A percentile compares a stretch with the other conserved stretches of the same genome.
Conservation (phyloP, 148 eudicot genomes). For the Rhododendron ferrugineum region DNA sequence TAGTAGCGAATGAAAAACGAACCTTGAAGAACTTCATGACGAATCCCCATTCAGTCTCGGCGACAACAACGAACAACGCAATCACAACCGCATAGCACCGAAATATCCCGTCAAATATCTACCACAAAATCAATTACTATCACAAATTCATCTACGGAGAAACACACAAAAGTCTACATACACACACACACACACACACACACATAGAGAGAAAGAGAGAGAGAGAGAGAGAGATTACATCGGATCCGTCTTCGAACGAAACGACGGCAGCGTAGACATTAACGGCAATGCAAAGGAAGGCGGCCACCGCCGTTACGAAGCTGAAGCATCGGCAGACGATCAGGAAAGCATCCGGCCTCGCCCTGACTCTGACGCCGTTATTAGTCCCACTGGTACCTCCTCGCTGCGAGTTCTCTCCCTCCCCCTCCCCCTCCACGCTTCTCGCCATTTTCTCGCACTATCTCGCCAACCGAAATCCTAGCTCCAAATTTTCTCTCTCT, state of each 20-base stretch:
- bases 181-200: neutral
- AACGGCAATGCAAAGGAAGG: slow-evolving; percentile 61
- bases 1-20: neutral
- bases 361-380: slow-evolving; percentile 20
- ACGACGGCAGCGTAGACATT: slow-evolving; percentile 73
- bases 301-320: slow-evolving; percentile 53
- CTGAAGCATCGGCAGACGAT: slow-evolving; percentile 64
- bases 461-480: neutral
- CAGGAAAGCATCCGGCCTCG: slow-evolving; percentile 57
- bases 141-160: neutral
- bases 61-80: slow-evolving; percentile 60
- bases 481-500: neutral
- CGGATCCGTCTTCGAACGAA: slow-evolving; percentile 64
- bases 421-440: slow-evolving; percentile 14
- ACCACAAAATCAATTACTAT: neutral
- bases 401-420: slow-evolving; percentile 19
- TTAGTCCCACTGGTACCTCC: neutral
- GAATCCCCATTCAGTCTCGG: slow-evolving; percentile 90
- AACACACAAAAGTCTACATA: neutral
- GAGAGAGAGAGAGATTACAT: slow-evolving; percentile 30
- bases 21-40: slow-evolving; percentile 74
- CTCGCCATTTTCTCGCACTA: neutral
- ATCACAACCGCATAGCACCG: slow-evolving; percentile 83
- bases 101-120: slow-evolving; percentile 87
- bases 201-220: neutral